Base-by-base conservation (phyloP, 148 eudicot species). In the Nyssa sinensis region DNA sequence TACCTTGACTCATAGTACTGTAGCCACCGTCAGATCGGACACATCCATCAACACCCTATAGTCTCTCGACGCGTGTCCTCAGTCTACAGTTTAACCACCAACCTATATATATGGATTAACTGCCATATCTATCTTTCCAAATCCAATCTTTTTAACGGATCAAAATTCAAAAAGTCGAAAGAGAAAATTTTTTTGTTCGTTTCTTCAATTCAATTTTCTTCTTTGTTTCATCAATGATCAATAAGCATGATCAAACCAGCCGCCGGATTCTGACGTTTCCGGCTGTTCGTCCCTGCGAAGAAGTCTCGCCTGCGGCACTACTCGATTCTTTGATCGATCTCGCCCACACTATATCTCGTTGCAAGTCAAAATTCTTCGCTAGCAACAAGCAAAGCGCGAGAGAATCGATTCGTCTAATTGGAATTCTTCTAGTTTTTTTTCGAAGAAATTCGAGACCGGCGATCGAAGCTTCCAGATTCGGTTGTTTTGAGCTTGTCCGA, bases 221-320 rank as follows among this genome's bases (percentile, higher is more conserved):
- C 1, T 14, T 14, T 25, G 41, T 24, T 69, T 74, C 9, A 16
- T 76, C 81, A 78, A 92, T 90, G 95, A 71, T 82, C 62, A 11
- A 29, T 35, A 83, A 77, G 32, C 76, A 84, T 49, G 75, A 81
- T 61, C 81, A 57, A 13, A 60, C 59, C 0, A 69, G 47, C 66
- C 92, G 97, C 97, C 98, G 97, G 97, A 82, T 80, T 49, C 75
- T 95, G 39, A 84, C 75, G 47, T 83, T 78, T 80, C 94, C 94
- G 86, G 90, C 83, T 1, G 67, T 87, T 33, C 84, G 76, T 3
- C 91, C 90, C 0, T 76, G 77, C 35, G 78, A 73, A 21, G 72
- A 59, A 1, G 72, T 84, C 24, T 57, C 92, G 55, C 75, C 70
- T 34, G 74, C 81, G 59, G 81, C 93, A 71, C 90, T 92, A 25